Base-by-base conservation (phyloP, 1,139 yeast genomes). In the Suhomyces bokatorum region DNA sequence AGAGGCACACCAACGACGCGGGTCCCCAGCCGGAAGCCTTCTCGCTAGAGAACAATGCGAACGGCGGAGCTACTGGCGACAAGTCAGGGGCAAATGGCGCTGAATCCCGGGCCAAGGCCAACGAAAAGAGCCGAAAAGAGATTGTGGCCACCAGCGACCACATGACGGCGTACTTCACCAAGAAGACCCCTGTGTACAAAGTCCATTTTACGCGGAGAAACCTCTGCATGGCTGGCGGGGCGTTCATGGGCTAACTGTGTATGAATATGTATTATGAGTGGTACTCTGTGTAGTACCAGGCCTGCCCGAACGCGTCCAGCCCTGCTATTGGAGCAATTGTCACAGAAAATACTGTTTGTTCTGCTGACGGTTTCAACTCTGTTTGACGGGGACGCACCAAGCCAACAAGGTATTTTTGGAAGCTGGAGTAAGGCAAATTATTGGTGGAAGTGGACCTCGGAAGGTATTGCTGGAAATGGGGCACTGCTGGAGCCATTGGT, bases 131-230 rank as follows among this genome's bases (percentile, higher is more conserved):
- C 57, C 75, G 80, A 57, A 80, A 84, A 59, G 95, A 89, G 51
- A 78, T 87, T 27, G 77, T 83, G 20, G 93, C 96, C 10, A 83
- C 95, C 1, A 75, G 81, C 39, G 99, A 93, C 64, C 96, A 93
- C 58, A 80, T 93, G 83, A 90, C 96, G 3, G 95, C 95, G 13
- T 93, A 86, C 63, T 88, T 87, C 66, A 91, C 99, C 1, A 93
- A 90, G 66, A 85, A 85, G 66, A 89, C 98, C 0, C 97, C 98
- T 2, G 95, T 93, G 20, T 93, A 86, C 68, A 89, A 87, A 58
- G 96, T 95, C 28, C 90, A 86, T 58, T 93, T 91, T 63, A 91
- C 98, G 1, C 77, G 95, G 60, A 76, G 97, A 50, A 95, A 95
- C 64, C 69, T 95, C 53, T 91, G 96, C 57, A 74, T 93, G 31